Conservation (phyloP, 2,329 filamentous ascomycete genomes). For the Thermoascus crustaceus region DNA sequence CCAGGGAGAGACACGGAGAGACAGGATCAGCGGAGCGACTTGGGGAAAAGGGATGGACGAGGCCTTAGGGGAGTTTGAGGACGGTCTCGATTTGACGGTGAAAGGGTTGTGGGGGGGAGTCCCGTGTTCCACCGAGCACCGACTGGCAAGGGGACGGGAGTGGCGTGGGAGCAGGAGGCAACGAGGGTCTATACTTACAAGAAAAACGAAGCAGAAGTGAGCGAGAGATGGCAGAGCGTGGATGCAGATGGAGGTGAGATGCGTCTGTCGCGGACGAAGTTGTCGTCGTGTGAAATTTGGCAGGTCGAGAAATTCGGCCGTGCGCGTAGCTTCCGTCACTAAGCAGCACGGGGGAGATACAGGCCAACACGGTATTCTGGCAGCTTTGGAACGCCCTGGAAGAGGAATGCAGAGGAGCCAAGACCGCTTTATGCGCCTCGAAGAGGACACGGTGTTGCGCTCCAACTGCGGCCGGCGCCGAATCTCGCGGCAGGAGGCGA, state of each 20-base stretch:
- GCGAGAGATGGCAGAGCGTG: slow-evolving; percentile 10
- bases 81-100: slow-evolving; percentile 2
- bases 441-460: slow-evolving; percentile 25
- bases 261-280: slow-evolving; percentile 4
- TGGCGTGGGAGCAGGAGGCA: neutral
- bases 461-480: neutral
- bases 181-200: slow-evolving; percentile 4
- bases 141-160: slow-evolving; percentile 4
- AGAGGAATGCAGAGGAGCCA: neutral
- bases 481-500: neutral
- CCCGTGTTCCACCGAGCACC: slow-evolving; percentile 2
- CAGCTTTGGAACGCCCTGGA: neutral
- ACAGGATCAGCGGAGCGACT: neutral
- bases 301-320: slow-evolving; percentile 28
- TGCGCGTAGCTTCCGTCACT: slow-evolving; percentile 33
- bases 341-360: slow-evolving; percentile 8
- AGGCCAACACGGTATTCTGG: neutral
- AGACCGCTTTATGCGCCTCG: slow-evolving; percentile 5
- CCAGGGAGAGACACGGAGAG: neutral
- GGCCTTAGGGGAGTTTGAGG: neutral
- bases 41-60: slow-evolving; percentile 1
- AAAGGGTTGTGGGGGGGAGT: neutral
- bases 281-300: slow-evolving; percentile 25
- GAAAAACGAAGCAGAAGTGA: slow-evolving; percentile 11
- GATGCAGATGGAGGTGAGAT: slow-evolving; percentile 7